Conservation (phyloP, 352 stramenopile species). For the Saprolegnia diclina region DNA sequence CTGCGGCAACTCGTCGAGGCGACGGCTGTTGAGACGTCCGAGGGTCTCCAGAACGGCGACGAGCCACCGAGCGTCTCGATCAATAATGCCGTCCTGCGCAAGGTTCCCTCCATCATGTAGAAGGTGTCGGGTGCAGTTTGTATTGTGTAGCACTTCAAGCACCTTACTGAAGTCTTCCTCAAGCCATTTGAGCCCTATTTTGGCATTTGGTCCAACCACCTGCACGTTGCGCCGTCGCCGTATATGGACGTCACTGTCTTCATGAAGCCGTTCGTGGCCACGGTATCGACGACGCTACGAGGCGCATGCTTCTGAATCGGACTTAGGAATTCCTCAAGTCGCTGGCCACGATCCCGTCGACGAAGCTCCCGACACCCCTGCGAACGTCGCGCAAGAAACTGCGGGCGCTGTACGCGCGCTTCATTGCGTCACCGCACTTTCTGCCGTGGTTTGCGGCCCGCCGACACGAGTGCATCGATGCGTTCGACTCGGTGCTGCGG, state of each 20-base stretch:
- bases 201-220: constrained; percentile 62
- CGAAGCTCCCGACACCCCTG: constrained; percentile 20
- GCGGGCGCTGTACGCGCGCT: constrained; percentile 61
- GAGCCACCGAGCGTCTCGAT: constrained; percentile 67
- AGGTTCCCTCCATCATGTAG: constrained; percentile 40
- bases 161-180: constrained; percentile 80
- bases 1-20: constrained; percentile 62
- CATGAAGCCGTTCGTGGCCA: constrained; percentile 68
- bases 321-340: constrained; percentile 21
- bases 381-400: constrained; percentile 66
- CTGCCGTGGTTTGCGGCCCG: constrained; percentile 69
- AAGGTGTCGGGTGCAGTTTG: no score
- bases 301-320: neutral
- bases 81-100: constrained; percentile 79
- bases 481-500: constrained; percentile 57
- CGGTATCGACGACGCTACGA: constrained; percentile 28
- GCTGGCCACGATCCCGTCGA: neutral
- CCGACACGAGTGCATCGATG: constrained; percentile 54
- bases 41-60: constrained; percentile 35
- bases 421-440: constrained; percentile 67
- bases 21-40: constrained; percentile 40
- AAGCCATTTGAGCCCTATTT: constrained; percentile 85
- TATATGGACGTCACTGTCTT: constrained; percentile 63
- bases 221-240: constrained; percentile 28
- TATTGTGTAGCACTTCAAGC: constrained; percentile 64